phyloP scores from a whole-genome alignment of 768 basidiomycete species.

The Tremella fuciformis region DNA sequence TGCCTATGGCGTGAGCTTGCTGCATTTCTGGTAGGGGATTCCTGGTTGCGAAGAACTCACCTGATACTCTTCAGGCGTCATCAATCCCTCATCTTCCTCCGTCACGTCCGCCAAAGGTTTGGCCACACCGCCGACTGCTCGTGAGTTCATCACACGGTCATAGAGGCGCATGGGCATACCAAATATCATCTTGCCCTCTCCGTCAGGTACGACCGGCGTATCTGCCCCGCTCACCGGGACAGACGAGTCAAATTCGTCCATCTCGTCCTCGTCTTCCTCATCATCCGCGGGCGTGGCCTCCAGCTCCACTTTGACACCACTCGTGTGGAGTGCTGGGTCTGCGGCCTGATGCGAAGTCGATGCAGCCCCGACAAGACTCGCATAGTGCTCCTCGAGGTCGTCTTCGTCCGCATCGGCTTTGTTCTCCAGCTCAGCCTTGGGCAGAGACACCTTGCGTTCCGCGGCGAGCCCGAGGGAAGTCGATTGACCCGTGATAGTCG shows the following conservation, averaged over 20 bases:
- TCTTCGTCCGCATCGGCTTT: slow-evolving; percentile 27
- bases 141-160: slow-evolving; percentile 29
- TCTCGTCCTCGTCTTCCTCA: slow-evolving; percentile 10
- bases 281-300: slow-evolving; percentile 10
- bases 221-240: not conserved
- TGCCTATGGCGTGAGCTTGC: slow-evolving; percentile 7
- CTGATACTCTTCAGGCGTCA: slow-evolving; percentile 91
- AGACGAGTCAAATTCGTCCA: slow-evolving; percentile 12
- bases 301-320: slow-evolving; percentile 2
- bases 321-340: not conserved
- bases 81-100: slow-evolving; percentile 85
- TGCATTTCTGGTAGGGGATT: not conserved
- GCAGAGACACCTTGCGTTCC: slow-evolving; percentile 18
- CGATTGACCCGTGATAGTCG: slow-evolving; percentile 87
- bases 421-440: slow-evolving; percentile 1
- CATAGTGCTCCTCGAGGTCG: slow-evolving; percentile 36
- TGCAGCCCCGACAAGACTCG: slow-evolving; percentile 8
- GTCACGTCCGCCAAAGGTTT: slow-evolving; percentile 77
- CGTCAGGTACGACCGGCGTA: not conserved
- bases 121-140: slow-evolving; percentile 65
- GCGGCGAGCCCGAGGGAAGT: slow-evolving; percentile 70
- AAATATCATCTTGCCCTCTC: not conserved
- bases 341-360: not conserved
- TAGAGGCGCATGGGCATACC: slow-evolving; percentile 9
- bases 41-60: slow-evolving; percentile 32